These are phyloP conservation scores for Linnemannia hyalina DNA, from an alignment of 192 early-diverging fungal species.

Conservation along the genomic window DNA sequence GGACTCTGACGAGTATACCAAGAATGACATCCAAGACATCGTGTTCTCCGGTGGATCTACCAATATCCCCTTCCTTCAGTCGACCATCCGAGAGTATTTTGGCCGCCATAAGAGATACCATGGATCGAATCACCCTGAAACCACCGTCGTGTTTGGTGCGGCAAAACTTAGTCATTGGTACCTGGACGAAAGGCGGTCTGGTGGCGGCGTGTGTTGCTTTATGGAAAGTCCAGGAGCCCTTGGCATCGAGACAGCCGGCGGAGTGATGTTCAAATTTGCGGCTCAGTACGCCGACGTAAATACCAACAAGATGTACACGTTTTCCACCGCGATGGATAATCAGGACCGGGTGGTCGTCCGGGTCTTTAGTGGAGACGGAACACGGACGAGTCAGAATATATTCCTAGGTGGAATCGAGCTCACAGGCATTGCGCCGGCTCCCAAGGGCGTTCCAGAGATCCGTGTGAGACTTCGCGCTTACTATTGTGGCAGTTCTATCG, in stretches of 20 bases:
- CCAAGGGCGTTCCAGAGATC: constrained; percentile 92
- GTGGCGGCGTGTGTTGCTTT: constrained; percentile 63
- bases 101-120: constrained; percentile 86
- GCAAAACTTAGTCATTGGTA: constrained; percentile 72
- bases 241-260: constrained; percentile 95
- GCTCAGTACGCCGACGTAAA: constrained; percentile 70
- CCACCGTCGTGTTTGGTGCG: constrained; percentile 87
- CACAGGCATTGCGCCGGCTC: constrained; percentile 90
- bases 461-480: constrained; percentile 95
- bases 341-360: constrained; percentile 93
- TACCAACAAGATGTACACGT: constrained; percentile 94
- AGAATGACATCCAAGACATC: constrained; percentile 86
- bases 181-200: background rate
- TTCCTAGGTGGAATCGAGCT: constrained; percentile 93
- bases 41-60: constrained; percentile 90
- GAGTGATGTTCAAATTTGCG: constrained; percentile 91
- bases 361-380: constrained; percentile 95
- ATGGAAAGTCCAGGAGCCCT: constrained; percentile 71
- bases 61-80: constrained; percentile 88
- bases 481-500: constrained; percentile 74
- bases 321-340: constrained; percentile 95
- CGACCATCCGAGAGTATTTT: constrained; percentile 85
- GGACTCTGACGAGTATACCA: constrained; percentile 74
- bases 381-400: constrained; percentile 92
- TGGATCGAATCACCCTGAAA: constrained; percentile 85